Conservation (phyloP, 495 filamentous ascomycete species). For the Neurospora sp. region DNA sequence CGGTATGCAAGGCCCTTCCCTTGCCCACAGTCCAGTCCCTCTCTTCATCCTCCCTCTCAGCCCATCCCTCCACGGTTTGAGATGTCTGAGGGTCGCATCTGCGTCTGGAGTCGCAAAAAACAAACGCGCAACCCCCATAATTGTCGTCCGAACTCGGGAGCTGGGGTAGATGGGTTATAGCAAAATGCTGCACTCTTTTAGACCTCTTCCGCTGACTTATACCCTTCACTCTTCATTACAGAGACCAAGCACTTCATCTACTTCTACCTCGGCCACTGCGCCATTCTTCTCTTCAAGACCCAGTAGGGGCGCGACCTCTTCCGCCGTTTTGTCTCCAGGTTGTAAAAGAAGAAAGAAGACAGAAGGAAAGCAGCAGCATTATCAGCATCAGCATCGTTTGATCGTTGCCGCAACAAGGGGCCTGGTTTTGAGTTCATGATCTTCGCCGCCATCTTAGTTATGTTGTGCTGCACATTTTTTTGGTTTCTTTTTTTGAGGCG, state of each 20-base stretch:
- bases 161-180: background rate
- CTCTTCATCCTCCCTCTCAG: background rate
- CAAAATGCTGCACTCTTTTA: background rate
- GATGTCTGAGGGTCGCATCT: background rate
- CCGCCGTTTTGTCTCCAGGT: slow-evolving; percentile 15
- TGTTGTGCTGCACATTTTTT: background rate
- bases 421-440: background rate
- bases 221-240: slow-evolving; percentile 21
- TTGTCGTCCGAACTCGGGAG: background rate
- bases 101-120: background rate
- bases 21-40: background rate
- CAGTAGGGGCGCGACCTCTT: slow-evolving; percentile 48
- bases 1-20: slow-evolving; percentile 42
- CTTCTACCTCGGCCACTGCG: slow-evolving; percentile 98
- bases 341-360: slow-evolving; percentile 5
- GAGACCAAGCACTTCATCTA: slow-evolving; percentile 99
- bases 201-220: background rate
- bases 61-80: background rate
- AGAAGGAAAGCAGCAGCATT: background rate
- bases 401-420: background rate
- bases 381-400: background rate
- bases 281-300: slow-evolving; percentile 98
- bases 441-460: background rate
- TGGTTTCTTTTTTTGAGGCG: background rate
- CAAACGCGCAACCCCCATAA: background rate